These are phyloP conservation scores for Colletotrichum chlorophyti DNA, from an alignment of 2,329 filamentous ascomycete species.

Conservation along the genomic window DNA sequence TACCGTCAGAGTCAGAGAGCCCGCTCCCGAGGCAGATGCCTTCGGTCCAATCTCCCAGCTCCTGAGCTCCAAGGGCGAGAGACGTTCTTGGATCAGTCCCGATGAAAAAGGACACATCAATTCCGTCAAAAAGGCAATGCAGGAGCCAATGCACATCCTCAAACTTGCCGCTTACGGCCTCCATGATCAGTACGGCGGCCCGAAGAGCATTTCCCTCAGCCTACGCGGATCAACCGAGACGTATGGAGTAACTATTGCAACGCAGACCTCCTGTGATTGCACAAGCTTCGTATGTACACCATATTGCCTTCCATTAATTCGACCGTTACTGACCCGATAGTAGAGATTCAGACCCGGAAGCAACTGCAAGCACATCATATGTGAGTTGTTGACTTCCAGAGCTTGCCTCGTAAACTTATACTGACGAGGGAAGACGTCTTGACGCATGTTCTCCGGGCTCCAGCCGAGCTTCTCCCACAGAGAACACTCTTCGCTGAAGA, in stretches of 20 bases:
- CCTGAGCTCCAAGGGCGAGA: neutral
- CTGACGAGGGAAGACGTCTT: conserved; percentile 18
- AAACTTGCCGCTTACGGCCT: no score
- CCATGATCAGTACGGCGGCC: neutral
- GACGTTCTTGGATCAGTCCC: neutral
- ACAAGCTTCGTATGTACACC: conserved; percentile 10
- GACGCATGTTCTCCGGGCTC: conserved; percentile 17
- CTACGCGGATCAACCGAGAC: neutral
- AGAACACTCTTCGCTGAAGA: conserved; percentile 1
- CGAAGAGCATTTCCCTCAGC: neutral
- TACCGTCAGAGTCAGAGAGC: neutral
- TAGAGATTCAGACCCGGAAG: conserved; percentile 10
- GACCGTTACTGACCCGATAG: neutral
- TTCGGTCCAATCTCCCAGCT: neutral
- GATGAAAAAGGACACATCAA: neutral
- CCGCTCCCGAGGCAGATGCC: neutral
- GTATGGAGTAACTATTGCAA: conserved; percentile 10
- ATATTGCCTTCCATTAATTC: neutral
- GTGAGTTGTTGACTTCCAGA: no score
- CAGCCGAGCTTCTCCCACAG: conserved; percentile 15
- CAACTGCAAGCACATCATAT: conserved; percentile 28
- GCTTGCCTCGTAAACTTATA: neutral
- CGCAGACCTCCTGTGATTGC: conserved; percentile 6
- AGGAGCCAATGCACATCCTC: conserved; percentile 17
- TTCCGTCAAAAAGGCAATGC: conserved; percentile 9